These are phyloP conservation scores for Cyberlindnera xishuangbannaensis DNA, from an alignment of 805 yeast genomes.

Conservation along the genomic window DNA sequence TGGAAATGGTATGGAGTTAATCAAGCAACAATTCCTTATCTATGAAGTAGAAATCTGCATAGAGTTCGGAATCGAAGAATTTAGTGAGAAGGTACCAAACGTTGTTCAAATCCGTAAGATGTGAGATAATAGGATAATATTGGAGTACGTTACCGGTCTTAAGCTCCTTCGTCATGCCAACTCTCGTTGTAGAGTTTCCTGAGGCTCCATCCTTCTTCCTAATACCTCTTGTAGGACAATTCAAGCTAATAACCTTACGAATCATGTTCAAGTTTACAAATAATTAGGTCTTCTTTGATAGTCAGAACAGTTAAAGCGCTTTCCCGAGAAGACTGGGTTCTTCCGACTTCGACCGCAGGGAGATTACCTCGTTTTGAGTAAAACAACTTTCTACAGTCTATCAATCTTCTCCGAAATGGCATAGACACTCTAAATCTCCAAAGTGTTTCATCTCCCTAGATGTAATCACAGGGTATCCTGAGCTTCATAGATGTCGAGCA, in stretches of 20 bases:
- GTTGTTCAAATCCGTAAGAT: constrained; percentile 6
- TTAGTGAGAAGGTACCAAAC: constrained; percentile 8
- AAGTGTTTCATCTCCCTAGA: constrained; percentile 2
- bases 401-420: constrained; percentile 11
- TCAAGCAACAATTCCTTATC: constrained; percentile 6
- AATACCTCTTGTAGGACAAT: constrained; percentile 3
- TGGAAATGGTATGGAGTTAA: constrained; percentile 8
- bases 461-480: constrained; percentile 6
- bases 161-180: constrained; percentile 2
- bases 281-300: constrained; percentile 5
- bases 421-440: constrained; percentile 8
- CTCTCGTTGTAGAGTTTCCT: constrained; percentile 1
- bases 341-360: constrained; percentile 3
- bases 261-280: not conserved
- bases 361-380: constrained; percentile 2
- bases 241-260: too few relatives aligned
- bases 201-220: constrained; percentile 5
- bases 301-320: constrained; percentile 8
- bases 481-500: constrained; percentile 9
- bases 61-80: constrained; percentile 8
- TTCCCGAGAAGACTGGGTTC: constrained; percentile 7
- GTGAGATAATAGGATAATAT: constrained; percentile 4
- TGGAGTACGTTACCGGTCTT: constrained; percentile 1
- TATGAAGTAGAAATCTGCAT: constrained; percentile 6
- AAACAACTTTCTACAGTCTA: constrained; percentile 9